Evolutionary conservation across 2,329 filamentous ascomycete species (phyloP).

Genomic region (Hortaea werneckii): DNA sequence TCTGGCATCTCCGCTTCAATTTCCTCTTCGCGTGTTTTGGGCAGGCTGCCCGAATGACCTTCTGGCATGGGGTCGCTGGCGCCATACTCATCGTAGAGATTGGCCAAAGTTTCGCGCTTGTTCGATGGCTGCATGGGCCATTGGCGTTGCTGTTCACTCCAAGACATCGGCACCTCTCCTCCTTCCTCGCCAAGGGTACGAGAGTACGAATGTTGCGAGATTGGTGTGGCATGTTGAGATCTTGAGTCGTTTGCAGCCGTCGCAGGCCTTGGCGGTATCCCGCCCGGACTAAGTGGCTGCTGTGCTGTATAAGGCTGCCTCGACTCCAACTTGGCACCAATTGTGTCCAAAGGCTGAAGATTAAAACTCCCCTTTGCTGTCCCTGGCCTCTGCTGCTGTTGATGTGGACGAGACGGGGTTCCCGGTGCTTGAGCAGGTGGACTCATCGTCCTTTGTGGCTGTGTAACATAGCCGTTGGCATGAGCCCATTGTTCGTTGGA

Average conservation of each 20-base stretch:
- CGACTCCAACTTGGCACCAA: neutral
- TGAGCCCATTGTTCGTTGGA: no score
- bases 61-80: constrained; percentile 1
- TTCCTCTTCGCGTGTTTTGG: constrained; percentile 25
- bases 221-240: neutral
- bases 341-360: neutral
- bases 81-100: constrained; percentile 38
- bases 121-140: constrained; percentile 6
- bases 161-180: neutral
- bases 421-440: no score
- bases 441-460: neutral
- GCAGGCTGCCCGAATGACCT: neutral
- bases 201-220: constrained; percentile 1
- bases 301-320: constrained; percentile 1
- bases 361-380: neutral
- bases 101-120: constrained; percentile 35
- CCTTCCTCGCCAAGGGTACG: neutral
- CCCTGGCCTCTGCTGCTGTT: neutral
- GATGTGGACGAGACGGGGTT: neutral
- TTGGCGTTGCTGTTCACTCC: neutral
- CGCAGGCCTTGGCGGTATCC: constrained; percentile 1
- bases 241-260: constrained; percentile 6
- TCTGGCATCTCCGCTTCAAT: constrained; percentile 53
- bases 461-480: neutral
- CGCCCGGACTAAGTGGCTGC: constrained; percentile 6